These are phyloP conservation scores for Datura wrightii DNA, from an alignment of 257 asterid genomes.

Conservation along the genomic window DNA sequence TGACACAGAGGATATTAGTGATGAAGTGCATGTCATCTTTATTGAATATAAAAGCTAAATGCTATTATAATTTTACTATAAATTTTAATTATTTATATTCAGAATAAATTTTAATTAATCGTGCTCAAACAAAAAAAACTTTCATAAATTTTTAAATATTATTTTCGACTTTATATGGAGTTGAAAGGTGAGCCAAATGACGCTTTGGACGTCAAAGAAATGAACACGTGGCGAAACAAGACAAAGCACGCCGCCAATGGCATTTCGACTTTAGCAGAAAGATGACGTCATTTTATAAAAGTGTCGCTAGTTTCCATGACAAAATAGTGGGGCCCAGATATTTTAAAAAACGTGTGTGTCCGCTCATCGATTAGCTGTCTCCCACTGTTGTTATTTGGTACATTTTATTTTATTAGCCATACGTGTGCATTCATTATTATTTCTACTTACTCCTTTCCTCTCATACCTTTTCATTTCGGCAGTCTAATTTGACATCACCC, in stretches of 20 bases:
- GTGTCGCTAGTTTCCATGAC: background rate
- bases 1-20: no score
- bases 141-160: background rate
- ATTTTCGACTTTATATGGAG: background rate
- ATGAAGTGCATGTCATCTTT: no score
- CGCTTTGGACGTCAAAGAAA: background rate
- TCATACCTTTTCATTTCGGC: background rate
- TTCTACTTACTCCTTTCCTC: conserved; percentile 31
- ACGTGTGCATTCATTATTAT: conserved; percentile 35
- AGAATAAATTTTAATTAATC: no score
- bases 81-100: no score
- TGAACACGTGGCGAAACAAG: background rate
- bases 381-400: conserved; percentile 23
- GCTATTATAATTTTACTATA: no score
- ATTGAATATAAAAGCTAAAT: no score
- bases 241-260: conserved; percentile 43
- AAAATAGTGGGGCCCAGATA: background rate
- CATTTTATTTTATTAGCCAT: background rate
- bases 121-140: no score
- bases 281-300: conserved; percentile 32
- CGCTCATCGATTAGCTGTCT: conserved; percentile 57
- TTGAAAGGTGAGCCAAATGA: conserved; percentile 2
- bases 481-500: no score
- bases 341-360: conserved; percentile 31
- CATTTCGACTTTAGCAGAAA: background rate